phyloP scores from a whole-genome alignment of 2,329 filamentous ascomycete genomes.

The Phyllosticta citrichinensis region DNA sequence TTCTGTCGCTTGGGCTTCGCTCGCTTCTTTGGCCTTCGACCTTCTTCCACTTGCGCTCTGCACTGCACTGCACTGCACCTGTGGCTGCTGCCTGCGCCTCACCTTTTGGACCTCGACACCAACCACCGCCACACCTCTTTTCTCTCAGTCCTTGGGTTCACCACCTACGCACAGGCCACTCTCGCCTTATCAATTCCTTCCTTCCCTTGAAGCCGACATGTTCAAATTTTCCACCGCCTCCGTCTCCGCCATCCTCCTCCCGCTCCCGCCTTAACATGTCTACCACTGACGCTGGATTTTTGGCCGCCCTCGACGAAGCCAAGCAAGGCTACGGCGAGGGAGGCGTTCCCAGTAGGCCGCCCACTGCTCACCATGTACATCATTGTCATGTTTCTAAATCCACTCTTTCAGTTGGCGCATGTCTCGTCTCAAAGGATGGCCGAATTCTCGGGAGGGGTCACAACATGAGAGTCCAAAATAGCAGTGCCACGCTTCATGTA shows the following conservation, averaged over 20 bases:
- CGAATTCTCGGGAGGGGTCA: constrained; percentile 61
- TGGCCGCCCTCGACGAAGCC: constrained; percentile 48
- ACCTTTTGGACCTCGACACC: background rate
- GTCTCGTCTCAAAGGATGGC: constrained; percentile 58
- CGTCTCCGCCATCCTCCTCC: too few relatives aligned
- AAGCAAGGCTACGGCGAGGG: constrained; percentile 45
- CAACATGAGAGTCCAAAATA: constrained; percentile 66
- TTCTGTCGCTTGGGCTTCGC: background rate
- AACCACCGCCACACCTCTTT: background rate
- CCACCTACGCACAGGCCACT: background rate
- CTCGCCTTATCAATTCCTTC: background rate
- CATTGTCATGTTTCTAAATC: background rate
- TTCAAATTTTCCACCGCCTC: background rate
- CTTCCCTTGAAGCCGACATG: background rate
- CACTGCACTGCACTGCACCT: background rate
- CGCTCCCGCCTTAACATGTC: constrained; percentile 13
- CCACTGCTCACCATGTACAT: constrained; percentile 15
- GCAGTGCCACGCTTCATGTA: constrained; percentile 62
- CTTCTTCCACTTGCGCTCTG: background rate
- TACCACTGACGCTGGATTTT: constrained; percentile 38
- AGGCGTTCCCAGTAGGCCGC: constrained; percentile 38
- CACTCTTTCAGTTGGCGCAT: constrained; percentile 38
- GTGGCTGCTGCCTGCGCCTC: background rate
- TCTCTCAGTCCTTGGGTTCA: too few relatives aligned
- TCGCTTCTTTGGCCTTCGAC: background rate